These are phyloP conservation scores for Agastache rugosa DNA, from an alignment of 257 asterid genomes.

Conservation along the genomic window DNA sequence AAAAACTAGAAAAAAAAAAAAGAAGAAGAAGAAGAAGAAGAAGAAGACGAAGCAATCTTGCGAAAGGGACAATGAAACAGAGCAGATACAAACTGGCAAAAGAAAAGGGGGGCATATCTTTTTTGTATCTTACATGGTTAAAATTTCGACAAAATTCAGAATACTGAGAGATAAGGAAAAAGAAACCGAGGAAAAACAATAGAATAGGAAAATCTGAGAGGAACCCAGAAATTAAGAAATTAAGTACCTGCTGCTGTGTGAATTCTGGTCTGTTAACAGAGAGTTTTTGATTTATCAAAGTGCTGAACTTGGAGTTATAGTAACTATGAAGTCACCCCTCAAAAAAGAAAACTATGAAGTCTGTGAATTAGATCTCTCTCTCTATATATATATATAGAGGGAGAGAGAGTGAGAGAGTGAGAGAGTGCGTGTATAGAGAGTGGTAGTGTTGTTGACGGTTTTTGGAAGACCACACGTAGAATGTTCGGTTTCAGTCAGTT, in stretches of 20 bases:
- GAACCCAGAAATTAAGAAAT: slow-evolving; percentile 13
- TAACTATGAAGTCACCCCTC: background rate
- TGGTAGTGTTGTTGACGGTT: background rate
- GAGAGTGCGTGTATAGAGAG: background rate
- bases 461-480: slow-evolving; percentile 33
- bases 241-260: slow-evolving; percentile 24
- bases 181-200: background rate
- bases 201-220: no score
- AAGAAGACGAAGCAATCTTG: no score
- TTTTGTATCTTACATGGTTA: background rate
- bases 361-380: background rate
- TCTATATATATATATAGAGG: background rate
- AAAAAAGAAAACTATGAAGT: background rate
- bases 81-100: background rate
- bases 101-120: background rate
- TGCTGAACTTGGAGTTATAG: background rate
- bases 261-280: background rate
- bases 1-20: background rate
- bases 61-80: background rate
- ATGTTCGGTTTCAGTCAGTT: background rate
- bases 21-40: no score
- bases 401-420: background rate
- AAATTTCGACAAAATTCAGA: background rate
- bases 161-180: background rate
- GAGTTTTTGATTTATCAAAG: background rate